Base-by-base conservation (phyloP, 805 yeast species). In the Candida morakotiae region DNA sequence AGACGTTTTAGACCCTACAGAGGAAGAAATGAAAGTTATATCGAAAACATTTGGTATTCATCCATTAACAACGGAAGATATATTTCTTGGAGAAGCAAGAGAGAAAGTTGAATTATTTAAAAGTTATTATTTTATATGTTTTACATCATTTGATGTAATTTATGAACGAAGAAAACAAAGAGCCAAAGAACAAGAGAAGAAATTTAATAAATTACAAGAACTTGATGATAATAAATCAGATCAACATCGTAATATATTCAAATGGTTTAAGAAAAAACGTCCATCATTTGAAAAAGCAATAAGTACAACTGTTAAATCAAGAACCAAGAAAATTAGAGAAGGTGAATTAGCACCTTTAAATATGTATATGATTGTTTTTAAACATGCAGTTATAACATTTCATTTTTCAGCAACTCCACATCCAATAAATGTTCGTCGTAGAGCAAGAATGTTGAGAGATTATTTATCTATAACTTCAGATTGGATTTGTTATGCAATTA, bases 321-420 rank as follows among this genome's bases (percentile, higher is more conserved):
- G 48, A 17, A 51, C 50, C 18, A 62, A 58, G 36, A 63, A 62
- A 37, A 52, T 63, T 16, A 49, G 72, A 35, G 69, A 64, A 30
- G 68, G 77, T 28, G 94, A 85, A 52, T 67, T 93, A 37, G 85
- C 81, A 46, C 96, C 98, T 0, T 70, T 93, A 50, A 88, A 89
- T 52, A 88, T 93, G 75, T 93, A 93, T 59, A 83, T 89, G 50
- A 79, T 91, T 46, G 96, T 93, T 7, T 93, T 91, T 66, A 77
- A 81, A 42, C 82, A 87, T 41, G 98, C 95, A 14, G 95, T 93
- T 4, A 64, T 93, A 26, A 88, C 97, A 0, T 88, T 93, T 64
- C 98, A 93, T 62, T 87, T 87, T 60, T 81, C 87, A 8, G 91
- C 96, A 9, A 87, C 97, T 0, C 95, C 96, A 2, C 98, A 93